A percentile compares a stretch with the other conserved stretches of the same genome.
These are phyloP conservation scores for Umbellularia californica DNA, from an alignment of 164 flowering plant species.

Conservation along the genomic window DNA sequence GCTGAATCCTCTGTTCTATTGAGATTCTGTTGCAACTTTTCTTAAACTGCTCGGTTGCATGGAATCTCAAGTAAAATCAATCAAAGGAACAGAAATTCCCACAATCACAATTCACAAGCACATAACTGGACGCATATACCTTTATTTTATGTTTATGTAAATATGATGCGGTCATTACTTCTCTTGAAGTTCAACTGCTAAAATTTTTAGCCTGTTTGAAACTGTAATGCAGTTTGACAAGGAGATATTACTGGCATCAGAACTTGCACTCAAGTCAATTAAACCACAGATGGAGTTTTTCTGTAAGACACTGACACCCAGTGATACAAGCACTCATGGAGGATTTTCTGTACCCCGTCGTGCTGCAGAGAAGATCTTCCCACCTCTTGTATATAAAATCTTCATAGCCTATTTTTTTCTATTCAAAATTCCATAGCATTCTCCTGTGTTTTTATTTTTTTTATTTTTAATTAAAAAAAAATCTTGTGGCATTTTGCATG, in stretches of 20 bases:
- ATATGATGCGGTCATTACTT: too few relatives aligned
- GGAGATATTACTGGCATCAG: slow-evolving; percentile 84
- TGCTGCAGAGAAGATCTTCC: slow-evolving; percentile 98
- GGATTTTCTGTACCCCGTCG: slow-evolving; percentile 99
- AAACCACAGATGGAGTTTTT: slow-evolving; percentile 87
- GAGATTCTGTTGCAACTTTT: not conserved
- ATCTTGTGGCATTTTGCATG: not conserved
- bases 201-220: not conserved
- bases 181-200: not conserved
- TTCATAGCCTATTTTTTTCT: not conserved
- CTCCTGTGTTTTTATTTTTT: not conserved
- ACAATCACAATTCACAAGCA: too few relatives aligned
- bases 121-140: too few relatives aligned
- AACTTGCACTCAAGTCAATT: slow-evolving; percentile 66
- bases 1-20: not conserved
- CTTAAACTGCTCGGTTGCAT: not conserved
- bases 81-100: too few relatives aligned
- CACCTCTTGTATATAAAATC: slow-evolving; percentile 58
- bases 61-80: too few relatives aligned
- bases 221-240: slow-evolving; percentile 64
- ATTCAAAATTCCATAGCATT: not conserved
- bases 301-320: slow-evolving; percentile 96
- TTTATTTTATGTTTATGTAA: too few relatives aligned
- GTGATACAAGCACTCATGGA: slow-evolving; percentile 99
- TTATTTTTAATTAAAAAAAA: too few relatives aligned